These are phyloP conservation scores for Coelastrella sp. DNA, from an alignment of 139 green algal species.

Conservation along the genomic window DNA sequence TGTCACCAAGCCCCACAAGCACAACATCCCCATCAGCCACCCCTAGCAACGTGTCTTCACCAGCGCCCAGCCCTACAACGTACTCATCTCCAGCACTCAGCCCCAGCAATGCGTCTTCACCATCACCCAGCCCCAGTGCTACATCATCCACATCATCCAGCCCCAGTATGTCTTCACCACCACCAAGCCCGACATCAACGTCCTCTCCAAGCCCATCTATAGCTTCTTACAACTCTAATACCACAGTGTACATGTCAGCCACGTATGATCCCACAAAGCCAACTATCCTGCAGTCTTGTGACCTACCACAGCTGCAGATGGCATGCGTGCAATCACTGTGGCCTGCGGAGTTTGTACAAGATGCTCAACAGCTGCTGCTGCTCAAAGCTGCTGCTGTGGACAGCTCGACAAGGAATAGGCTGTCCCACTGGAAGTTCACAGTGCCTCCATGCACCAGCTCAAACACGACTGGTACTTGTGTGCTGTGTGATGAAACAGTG, in stretches of 20 bases:
- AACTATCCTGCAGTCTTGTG: slow-evolving; percentile 2
- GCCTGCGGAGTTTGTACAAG: background rate
- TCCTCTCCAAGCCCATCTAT: too few species aligned
- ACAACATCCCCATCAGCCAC: background rate
- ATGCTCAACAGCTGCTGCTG: background rate
- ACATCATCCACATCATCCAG: too few species aligned
- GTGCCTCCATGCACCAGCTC: slow-evolving; percentile 26
- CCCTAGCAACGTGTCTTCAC: background rate
- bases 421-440: background rate
- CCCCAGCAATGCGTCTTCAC: too few species aligned
- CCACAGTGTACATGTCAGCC: too few species aligned
- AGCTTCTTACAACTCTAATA: too few species aligned
- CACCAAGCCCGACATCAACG: too few species aligned
- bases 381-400: slow-evolving; percentile 28
- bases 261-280: too few species aligned
- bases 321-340: background rate
- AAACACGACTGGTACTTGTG: slow-evolving; percentile 13
- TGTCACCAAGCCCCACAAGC: background rate
- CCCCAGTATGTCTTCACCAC: too few species aligned
- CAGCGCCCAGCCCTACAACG: too few species aligned
- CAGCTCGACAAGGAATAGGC: background rate
- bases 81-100: too few species aligned
- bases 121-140: too few species aligned
- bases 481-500: slow-evolving; percentile 16
- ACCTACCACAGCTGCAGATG: background rate